Evolutionary conservation across 495 filamentous ascomycete species (phyloP).

Genomic region (Neurospora tetrasperma): DNA sequence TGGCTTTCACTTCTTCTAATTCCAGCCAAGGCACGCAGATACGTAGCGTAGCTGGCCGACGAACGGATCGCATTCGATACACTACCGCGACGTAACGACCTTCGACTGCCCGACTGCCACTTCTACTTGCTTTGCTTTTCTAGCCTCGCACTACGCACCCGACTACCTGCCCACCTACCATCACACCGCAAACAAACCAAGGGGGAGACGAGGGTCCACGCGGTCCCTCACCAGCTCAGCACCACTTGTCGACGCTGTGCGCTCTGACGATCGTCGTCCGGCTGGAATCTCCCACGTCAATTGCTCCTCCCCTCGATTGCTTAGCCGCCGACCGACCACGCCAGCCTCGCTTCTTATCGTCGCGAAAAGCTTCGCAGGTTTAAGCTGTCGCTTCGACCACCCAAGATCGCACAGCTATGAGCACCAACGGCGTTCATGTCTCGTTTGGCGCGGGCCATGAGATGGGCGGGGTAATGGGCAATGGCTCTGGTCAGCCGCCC

Average conservation of each 20-base stretch:
- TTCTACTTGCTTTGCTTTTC: not conserved
- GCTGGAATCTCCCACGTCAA: not conserved
- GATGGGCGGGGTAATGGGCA: constrained; percentile 24
- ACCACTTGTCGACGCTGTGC: not conserved
- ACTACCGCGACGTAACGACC: not conserved
- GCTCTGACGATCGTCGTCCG: not conserved
- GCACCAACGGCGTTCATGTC: constrained; percentile 49
- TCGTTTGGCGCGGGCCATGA: constrained; percentile 40
- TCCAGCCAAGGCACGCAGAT: not conserved
- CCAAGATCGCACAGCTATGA: constrained; percentile 40
- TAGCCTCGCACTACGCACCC: not conserved
- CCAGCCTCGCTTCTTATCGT: not conserved
- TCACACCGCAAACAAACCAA: not conserved
- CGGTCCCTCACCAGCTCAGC: not conserved
- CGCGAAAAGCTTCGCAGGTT: not conserved
- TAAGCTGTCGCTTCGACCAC: not conserved
- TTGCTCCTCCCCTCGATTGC: not conserved
- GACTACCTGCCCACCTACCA: not conserved
- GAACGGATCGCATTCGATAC: not conserved
- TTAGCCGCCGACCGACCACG: not conserved
- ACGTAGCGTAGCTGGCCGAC: not conserved
- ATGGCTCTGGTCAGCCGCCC: constrained; percentile 50
- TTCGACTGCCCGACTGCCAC: not conserved
- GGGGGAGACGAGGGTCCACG: not conserved
- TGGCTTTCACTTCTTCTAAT: not conserved